phyloP scores from a whole-genome alignment of 768 basidiomycete species.

The Macrolepiota fuliginosa region DNA sequence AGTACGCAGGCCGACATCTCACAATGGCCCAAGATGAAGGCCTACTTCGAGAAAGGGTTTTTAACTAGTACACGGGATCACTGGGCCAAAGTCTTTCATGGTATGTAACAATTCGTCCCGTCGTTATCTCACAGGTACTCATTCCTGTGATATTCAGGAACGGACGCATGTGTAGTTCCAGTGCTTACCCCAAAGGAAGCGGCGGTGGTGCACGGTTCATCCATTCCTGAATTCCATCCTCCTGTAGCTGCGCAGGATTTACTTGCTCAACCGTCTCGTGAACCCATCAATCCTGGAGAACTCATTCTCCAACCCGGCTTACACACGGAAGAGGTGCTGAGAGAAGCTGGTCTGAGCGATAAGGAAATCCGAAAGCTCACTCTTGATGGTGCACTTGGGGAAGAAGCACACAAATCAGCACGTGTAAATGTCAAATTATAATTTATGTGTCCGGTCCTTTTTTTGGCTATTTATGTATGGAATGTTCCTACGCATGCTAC shows the following conservation, averaged over 20 bases:
- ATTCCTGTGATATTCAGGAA: conserved; percentile 38
- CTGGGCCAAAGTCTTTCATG: conserved; percentile 68
- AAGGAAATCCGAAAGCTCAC: conserved; percentile 37
- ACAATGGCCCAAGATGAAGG: conserved; percentile 55
- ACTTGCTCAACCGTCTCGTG: not conserved
- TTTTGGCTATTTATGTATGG: too few species aligned
- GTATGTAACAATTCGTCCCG: conserved; percentile 32
- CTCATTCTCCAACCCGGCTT: conserved; percentile 41
- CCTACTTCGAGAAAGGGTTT: conserved; percentile 68
- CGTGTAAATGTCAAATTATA: conserved; percentile 16
- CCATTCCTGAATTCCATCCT: conserved; percentile 55
- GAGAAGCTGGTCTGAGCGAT: conserved; percentile 48
- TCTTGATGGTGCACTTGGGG: conserved; percentile 46
- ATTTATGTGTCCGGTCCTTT: not conserved
- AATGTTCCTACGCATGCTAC: too few species aligned
- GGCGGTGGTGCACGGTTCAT: conserved; percentile 32
- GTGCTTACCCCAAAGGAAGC: conserved; percentile 68
- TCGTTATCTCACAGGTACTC: not conserved
- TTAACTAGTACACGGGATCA: conserved; percentile 55
- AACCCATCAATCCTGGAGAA: conserved; percentile 10
- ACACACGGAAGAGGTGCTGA: conserved; percentile 53
- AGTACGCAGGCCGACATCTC: conserved; percentile 42
- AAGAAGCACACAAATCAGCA: conserved; percentile 20
- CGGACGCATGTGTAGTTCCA: conserved; percentile 71
- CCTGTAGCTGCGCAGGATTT: conserved; percentile 23